These are phyloP conservation scores for Trypanosoma scelopori DNA, from an alignment of 208 protist genomes.

Conservation along the genomic window DNA sequence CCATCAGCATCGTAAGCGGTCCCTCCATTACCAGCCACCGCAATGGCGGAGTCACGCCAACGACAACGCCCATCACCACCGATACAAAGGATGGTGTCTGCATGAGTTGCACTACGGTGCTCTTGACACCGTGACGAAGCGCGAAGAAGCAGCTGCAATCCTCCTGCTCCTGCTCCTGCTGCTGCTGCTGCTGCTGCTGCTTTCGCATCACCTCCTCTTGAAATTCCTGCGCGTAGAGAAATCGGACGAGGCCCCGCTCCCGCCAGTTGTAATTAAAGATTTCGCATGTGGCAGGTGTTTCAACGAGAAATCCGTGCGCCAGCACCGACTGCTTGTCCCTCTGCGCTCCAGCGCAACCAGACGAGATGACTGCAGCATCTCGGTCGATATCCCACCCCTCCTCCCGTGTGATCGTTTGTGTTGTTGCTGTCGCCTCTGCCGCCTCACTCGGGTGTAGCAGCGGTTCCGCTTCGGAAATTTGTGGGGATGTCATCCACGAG, in stretches of 20 bases:
- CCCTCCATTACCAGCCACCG: slow-evolving; percentile 61
- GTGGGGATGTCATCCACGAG: slow-evolving; percentile 16
- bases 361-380: not conserved
- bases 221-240: slow-evolving; percentile 51
- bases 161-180: slow-evolving; percentile 2
- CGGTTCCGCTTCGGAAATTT: not conserved
- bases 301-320: not conserved
- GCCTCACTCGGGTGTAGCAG: not conserved
- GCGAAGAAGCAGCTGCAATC: slow-evolving; percentile 4
- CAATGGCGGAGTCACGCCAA: slow-evolving; percentile 63
- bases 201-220: slow-evolving; percentile 21
- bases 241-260: slow-evolving; percentile 45
- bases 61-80: slow-evolving; percentile 62
- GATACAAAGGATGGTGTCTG: slow-evolving; percentile 64
- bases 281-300: slow-evolving; percentile 9
- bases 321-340: not conserved
- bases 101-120: slow-evolving; percentile 23
- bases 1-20: slow-evolving; percentile 59
- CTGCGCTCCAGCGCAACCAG: not conserved
- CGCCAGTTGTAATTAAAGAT: slow-evolving; percentile 55
- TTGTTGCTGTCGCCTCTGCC: not conserved
- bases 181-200: no score
- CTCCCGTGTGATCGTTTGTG: not conserved
- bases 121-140: slow-evolving; percentile 10
- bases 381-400: not conserved